phyloP scores from a whole-genome alignment of 805 yeast genomes.

The Candida maltosa region DNA sequence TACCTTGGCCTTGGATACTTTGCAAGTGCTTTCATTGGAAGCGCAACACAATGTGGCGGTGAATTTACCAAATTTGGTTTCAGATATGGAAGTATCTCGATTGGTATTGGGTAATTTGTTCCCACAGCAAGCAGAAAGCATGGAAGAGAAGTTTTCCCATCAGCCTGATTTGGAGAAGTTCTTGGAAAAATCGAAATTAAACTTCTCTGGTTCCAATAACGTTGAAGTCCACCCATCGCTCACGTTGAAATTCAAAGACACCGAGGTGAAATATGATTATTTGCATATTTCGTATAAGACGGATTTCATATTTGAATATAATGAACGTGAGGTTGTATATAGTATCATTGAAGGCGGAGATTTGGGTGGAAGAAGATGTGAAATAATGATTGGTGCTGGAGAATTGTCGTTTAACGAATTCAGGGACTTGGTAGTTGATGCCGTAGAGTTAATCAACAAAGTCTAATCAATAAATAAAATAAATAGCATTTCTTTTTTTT shows the following conservation, averaged over 20 bases:
- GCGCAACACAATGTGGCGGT: conserved; percentile 42
- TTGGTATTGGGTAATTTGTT: conserved; percentile 34
- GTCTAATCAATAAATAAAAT: neutral
- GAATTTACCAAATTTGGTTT: conserved; percentile 34
- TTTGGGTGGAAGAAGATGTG: conserved; percentile 52
- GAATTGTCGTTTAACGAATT: conserved; percentile 13
- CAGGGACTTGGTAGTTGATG: conserved; percentile 21
- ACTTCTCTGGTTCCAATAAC: conserved; percentile 35
- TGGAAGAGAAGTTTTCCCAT: conserved; percentile 6
- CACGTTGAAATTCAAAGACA: conserved; percentile 35
- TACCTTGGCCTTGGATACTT: conserved; percentile 32
- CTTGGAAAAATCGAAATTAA: conserved; percentile 32
- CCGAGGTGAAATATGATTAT: conserved; percentile 41
- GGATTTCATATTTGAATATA: conserved; percentile 40
- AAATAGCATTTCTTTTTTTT: too few relatives aligned
- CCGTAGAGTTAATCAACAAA: conserved; percentile 3
- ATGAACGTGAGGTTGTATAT: conserved; percentile 29
- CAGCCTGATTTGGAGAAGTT: conserved; percentile 46
- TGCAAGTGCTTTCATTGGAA: conserved; percentile 43
- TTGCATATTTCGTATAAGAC: conserved; percentile 42
- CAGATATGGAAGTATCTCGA: conserved; percentile 46
- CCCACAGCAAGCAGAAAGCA: conserved; percentile 6
- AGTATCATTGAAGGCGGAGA: conserved; percentile 55
- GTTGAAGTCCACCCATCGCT: conserved; percentile 37
- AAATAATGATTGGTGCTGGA: conserved; percentile 28